These are phyloP conservation scores for Solanum commersonii DNA, from an alignment of 257 asterid genomes.

Conservation along the genomic window DNA sequence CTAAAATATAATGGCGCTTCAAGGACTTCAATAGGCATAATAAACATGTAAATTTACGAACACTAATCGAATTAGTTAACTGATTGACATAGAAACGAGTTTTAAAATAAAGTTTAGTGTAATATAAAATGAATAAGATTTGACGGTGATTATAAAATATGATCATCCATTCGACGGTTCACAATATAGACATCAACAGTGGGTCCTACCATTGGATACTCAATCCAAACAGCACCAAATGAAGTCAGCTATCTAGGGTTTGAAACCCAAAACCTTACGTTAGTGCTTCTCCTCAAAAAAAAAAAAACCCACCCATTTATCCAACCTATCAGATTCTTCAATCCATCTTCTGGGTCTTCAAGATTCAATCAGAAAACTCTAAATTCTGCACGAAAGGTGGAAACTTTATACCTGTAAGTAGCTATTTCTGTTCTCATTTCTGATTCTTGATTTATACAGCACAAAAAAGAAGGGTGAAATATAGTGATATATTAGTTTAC, in stretches of 20 bases:
- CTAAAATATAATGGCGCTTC: neutral
- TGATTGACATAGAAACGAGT: neutral
- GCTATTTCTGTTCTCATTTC: neutral
- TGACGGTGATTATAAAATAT: neutral
- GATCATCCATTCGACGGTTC: neutral
- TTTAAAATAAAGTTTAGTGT: neutral
- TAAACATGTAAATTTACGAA: neutral
- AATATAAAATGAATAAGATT: neutral
- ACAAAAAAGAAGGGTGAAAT: neutral
- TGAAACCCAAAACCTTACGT: constrained; percentile 1
- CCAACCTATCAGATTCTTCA: neutral
- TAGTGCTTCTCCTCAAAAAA: neutral
- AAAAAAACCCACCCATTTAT: neutral
- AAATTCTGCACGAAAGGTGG: neutral
- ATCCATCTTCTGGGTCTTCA: constrained; percentile 8
- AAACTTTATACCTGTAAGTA: constrained; percentile 26
- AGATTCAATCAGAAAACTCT: neutral
- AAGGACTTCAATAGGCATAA: neutral
- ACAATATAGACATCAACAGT: neutral
- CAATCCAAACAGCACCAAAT: neutral
- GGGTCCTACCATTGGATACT: neutral
- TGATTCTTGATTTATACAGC: neutral
- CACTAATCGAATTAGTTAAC: neutral
- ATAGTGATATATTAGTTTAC: neutral
- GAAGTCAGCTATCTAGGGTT: constrained; percentile 19